Evolutionary conservation across 106 monocot genomes (phyloP).

Genomic region (Amphibolis antarctica): DNA sequence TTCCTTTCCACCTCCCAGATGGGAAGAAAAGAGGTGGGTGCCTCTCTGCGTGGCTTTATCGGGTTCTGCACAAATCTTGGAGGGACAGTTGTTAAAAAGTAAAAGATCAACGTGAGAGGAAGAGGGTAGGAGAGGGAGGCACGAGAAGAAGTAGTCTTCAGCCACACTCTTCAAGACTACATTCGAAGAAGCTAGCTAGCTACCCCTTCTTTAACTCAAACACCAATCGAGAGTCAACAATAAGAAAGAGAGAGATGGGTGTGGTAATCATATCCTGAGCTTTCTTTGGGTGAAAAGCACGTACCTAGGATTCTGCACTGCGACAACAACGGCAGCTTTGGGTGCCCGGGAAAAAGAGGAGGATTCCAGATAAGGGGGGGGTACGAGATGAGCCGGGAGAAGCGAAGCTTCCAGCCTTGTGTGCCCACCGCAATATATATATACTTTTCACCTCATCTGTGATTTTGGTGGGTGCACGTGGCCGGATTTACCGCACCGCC

Average conservation of each 20-base stretch:
- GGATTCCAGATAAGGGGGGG: not conserved
- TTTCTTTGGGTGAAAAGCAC: not conserved
- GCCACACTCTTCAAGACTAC: not conserved
- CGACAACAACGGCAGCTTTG: not conserved
- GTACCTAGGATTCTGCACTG: conserved; percentile 1
- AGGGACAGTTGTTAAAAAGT: conserved; percentile 1
- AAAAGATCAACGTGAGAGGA: not conserved
- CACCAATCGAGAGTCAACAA: too few relatives aligned
- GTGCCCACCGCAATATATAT: not conserved
- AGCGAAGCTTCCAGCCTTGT: conserved; percentile 1
- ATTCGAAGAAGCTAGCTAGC: not conserved
- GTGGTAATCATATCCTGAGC: not conserved
- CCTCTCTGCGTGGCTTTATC: not conserved
- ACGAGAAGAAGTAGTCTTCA: not conserved
- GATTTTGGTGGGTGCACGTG: too few relatives aligned
- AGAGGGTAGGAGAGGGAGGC: not conserved
- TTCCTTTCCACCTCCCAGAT: not conserved
- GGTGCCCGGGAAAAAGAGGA: not conserved
- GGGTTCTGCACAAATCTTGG: not conserved
- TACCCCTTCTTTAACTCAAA: not conserved
- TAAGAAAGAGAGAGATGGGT: too few relatives aligned
- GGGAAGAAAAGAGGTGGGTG: not conserved
- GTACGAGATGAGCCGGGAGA: not conserved
- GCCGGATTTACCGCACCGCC: not conserved
- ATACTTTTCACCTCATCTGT: too few relatives aligned